A percentile compares a stretch with the other conserved stretches of the same genome.
These are phyloP conservation scores for Dillenia turbinata DNA, from an alignment of 164 flowering plant genomes.

Conservation along the genomic window DNA sequence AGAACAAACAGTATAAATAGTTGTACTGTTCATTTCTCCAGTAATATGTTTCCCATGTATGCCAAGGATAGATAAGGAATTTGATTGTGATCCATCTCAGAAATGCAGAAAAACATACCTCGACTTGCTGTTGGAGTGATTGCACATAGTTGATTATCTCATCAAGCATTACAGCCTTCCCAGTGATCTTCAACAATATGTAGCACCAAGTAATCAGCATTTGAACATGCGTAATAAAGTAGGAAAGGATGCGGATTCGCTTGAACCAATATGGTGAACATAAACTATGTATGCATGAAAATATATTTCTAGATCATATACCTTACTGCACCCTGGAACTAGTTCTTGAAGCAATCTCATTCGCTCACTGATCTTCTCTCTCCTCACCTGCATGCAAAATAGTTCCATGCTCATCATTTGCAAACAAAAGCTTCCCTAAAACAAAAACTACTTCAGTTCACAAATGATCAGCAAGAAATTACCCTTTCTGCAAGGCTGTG, in stretches of 20 bases:
- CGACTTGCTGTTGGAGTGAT: constrained; percentile 93
- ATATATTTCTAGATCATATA: constrained; percentile 12
- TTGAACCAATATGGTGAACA: no score
- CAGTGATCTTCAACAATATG: constrained; percentile 55
- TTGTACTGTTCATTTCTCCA: no score
- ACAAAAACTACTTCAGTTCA: no score
- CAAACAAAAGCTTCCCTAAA: neutral
- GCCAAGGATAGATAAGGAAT: no score
- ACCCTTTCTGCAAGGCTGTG: constrained; percentile 99
- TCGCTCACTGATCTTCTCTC: constrained; percentile 94
- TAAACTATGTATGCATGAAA: neutral
- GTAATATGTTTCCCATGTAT: no score
- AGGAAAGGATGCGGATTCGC: no score
- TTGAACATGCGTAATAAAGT: no score
- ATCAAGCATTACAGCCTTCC: constrained; percentile 97
- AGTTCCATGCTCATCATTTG: constrained; percentile 11
- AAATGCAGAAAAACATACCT: constrained; percentile 46
- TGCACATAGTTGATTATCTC: constrained; percentile 99
- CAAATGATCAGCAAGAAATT: constrained; percentile 4
- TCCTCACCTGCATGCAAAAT: constrained; percentile 61
- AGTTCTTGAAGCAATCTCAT: constrained; percentile 98
- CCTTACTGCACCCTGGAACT: constrained; percentile 99
- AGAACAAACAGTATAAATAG: no score
- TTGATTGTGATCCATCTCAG: neutral
- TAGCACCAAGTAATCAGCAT: constrained; percentile 1